Evolutionary conservation across 805 yeast genomes (phyloP).

Genomic region (Zygosaccharomyces kombuchaensis): DNA sequence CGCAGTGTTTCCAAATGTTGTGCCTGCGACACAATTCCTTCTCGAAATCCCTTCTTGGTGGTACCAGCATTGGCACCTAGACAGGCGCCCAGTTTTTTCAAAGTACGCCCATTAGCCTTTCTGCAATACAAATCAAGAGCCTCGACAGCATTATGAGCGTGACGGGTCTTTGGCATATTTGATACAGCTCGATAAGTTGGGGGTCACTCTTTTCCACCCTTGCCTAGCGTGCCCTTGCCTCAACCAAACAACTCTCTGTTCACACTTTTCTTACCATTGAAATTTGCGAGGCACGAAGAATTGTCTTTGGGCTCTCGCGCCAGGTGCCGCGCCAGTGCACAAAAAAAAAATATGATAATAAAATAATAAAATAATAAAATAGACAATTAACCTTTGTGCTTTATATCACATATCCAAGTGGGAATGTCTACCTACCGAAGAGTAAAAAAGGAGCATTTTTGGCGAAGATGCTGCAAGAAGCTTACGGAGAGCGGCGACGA

Average conservation of each 20-base stretch:
- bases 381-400: not conserved
- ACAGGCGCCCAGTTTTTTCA: conserved; percentile 20
- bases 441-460: not conserved
- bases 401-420: not conserved
- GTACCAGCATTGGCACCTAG: conserved; percentile 24
- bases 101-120: conserved; percentile 14
- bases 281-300: not conserved
- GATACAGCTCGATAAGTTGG: not conserved
- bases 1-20: conserved; percentile 12
- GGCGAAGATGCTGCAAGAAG: conserved; percentile 2
- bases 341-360: not conserved
- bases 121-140: conserved; percentile 17
- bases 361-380: not conserved
- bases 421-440: not conserved
- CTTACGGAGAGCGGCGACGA: conserved; percentile 1
- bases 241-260: too few relatives aligned
- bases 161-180: not conserved
- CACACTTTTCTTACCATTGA: not conserved
- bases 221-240: too few relatives aligned
- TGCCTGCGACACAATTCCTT: conserved; percentile 16
- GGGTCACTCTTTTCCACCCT: not conserved
- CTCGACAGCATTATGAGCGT: conserved; percentile 1
- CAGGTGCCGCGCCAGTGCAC: conserved; percentile 5
- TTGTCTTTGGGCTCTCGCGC: conserved; percentile 2
- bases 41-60: conserved; percentile 17